phyloP scores from a whole-genome alignment of 2,329 filamentous ascomycete species.

The Whalleya microplaca region DNA sequence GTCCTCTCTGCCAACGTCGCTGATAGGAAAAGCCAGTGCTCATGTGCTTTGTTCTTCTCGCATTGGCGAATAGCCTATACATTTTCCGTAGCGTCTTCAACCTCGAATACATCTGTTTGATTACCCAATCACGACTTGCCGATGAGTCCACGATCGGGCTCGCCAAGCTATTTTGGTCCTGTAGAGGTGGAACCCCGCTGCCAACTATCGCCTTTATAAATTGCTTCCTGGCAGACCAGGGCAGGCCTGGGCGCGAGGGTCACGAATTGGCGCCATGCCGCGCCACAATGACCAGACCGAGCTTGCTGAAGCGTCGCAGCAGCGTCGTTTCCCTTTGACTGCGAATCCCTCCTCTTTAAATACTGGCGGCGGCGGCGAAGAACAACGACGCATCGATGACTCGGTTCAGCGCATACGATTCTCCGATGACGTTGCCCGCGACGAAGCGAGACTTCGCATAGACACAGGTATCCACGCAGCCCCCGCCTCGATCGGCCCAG shows the following conservation, averaged over 20 bases:
- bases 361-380: background rate
- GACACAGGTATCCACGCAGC: slow-evolving; percentile 1
- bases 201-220: slow-evolving; percentile 20
- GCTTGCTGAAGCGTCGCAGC: slow-evolving; percentile 15
- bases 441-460: slow-evolving; percentile 15
- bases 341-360: slow-evolving; percentile 6
- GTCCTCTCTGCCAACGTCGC: background rate
- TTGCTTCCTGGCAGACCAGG: slow-evolving; percentile 16
- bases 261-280: slow-evolving; percentile 19
- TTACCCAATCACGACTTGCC: slow-evolving; percentile 22
- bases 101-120: slow-evolving; percentile 15
- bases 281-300: slow-evolving; percentile 20
- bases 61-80: slow-evolving; percentile 15
- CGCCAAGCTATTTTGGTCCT: slow-evolving; percentile 16
- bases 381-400: slow-evolving; percentile 8
- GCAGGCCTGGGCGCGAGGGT: slow-evolving; percentile 12
- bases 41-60: background rate
- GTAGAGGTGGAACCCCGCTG: slow-evolving; percentile 12
- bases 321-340: slow-evolving; percentile 14
- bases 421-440: slow-evolving; percentile 10
- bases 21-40: background rate
- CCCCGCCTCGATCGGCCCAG: background rate
- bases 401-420: slow-evolving; percentile 19
- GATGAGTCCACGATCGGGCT: slow-evolving; percentile 18
- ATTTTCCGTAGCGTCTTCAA: slow-evolving; percentile 6